Conservation (phyloP, 805 yeast species). For the Monosporozyma servazzii region DNA sequence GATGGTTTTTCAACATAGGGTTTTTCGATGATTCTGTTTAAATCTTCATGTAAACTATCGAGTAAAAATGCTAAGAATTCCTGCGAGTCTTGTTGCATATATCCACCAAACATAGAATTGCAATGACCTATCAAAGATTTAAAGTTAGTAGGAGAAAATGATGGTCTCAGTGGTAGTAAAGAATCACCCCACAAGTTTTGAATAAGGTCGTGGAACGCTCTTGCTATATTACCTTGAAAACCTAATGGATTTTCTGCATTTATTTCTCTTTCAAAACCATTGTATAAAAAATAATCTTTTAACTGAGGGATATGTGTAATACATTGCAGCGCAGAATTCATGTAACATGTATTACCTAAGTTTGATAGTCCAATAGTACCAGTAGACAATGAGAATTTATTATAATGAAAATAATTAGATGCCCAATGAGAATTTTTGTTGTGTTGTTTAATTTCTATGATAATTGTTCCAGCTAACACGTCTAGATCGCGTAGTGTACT, state of each 20-base stretch:
- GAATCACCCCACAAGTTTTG: constrained; percentile 43
- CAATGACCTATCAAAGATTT: constrained; percentile 70
- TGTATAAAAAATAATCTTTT: constrained; percentile 60
- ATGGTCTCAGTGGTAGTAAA: constrained; percentile 10
- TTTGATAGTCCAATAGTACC: constrained; percentile 59
- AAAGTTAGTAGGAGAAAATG: constrained; percentile 63
- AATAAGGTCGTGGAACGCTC: constrained; percentile 61
- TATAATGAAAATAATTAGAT: constrained; percentile 27
- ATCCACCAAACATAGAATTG: constrained; percentile 76
- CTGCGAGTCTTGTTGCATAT: constrained; percentile 90
- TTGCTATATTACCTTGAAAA: constrained; percentile 71
- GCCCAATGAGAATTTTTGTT: constrained; percentile 30
- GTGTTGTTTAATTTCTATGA: constrained; percentile 28
- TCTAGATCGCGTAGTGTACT: constrained; percentile 17
- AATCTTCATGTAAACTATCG: constrained; percentile 89
- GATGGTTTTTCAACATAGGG: constrained; percentile 90
- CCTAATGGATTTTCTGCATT: constrained; percentile 80
- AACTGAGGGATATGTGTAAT: constrained; percentile 79
- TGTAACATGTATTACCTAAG: constrained; percentile 85
- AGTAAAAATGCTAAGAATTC: constrained; percentile 83
- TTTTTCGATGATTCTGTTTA: constrained; percentile 71
- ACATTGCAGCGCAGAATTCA: constrained; percentile 93
- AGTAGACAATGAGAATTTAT: constrained; percentile 26
- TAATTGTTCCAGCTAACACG: constrained; percentile 22
- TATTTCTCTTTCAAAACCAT: constrained; percentile 53